phyloP scores from a whole-genome alignment of 2,329 filamentous ascomycete species.

The Lachnum nothofagi region DNA sequence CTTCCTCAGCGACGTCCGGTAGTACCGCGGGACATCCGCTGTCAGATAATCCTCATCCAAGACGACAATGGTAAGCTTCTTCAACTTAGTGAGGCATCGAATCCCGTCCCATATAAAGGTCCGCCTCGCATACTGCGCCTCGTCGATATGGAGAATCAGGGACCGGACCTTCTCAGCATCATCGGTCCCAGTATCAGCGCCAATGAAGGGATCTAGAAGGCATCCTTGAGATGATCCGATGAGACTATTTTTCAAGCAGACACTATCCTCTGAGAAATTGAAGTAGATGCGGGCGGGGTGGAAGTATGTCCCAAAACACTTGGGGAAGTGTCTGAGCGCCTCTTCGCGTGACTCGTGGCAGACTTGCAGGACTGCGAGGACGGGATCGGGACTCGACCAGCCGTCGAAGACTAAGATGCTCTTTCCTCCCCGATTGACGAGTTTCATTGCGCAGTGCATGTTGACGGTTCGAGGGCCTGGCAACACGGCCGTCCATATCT shows the following conservation, averaged over 20 bases:
- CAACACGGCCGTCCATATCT: constrained; percentile 19
- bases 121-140: constrained; percentile 16
- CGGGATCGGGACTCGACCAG: constrained; percentile 9
- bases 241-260: constrained; percentile 12
- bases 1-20: constrained; percentile 6
- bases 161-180: constrained; percentile 17
- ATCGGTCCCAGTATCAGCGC: constrained; percentile 12
- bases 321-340: constrained; percentile 16
- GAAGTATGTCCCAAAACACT: constrained; percentile 12
- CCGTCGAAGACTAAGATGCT: not conserved
- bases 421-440: not conserved
- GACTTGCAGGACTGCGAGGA: constrained; percentile 18
- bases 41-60: constrained; percentile 13
- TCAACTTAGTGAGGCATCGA: constrained; percentile 10
- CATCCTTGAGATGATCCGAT: too few relatives aligned
- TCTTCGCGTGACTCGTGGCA: constrained; percentile 20
- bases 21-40: constrained; percentile 6
- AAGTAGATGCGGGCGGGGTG: constrained; percentile 18
- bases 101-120: constrained; percentile 21
- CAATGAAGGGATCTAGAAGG: constrained; percentile 18
- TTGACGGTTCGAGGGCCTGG: constrained; percentile 14
- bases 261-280: constrained; percentile 17
- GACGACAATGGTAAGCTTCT: constrained; percentile 15
- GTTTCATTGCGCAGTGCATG: constrained; percentile 4
- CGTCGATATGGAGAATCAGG: constrained; percentile 16